Percentiles rank a stretch among this genome's conserved stretches.
phyloP scores from a whole-genome alignment of 192 early-diverging fungal species.

The Coemansia sp. region DNA sequence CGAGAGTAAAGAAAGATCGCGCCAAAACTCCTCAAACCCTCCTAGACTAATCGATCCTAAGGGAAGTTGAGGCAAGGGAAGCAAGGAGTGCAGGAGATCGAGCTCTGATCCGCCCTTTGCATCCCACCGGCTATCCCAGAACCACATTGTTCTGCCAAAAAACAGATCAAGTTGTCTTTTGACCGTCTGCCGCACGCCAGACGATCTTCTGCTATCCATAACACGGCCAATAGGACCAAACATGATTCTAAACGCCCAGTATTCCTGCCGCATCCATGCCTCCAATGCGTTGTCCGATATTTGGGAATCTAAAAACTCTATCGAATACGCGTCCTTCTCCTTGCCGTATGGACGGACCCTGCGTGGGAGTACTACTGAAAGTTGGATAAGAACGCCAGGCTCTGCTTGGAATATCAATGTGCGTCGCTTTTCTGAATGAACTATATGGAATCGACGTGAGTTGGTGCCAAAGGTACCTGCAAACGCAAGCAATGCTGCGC shows the following conservation, averaged over 20 bases:
- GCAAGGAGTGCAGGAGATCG: slow-evolving; percentile 27
- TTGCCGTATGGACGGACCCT: slow-evolving; percentile 27
- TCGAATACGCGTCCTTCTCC: slow-evolving; percentile 44
- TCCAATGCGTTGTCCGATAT: slow-evolving; percentile 31
- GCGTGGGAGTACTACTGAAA: slow-evolving; percentile 44
- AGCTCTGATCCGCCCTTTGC: slow-evolving; percentile 20
- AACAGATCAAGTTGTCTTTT: slow-evolving; percentile 39
- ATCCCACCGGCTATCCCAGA: slow-evolving; percentile 43
- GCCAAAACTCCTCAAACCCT: slow-evolving; percentile 49
- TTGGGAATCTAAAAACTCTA: slow-evolving; percentile 44
- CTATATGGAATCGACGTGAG: slow-evolving; percentile 18
- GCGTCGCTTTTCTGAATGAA: slow-evolving; percentile 50
- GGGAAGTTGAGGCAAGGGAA: slow-evolving; percentile 31
- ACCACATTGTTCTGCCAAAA: slow-evolving; percentile 39
- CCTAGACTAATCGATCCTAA: slow-evolving; percentile 46
- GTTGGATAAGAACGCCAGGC: slow-evolving; percentile 29
- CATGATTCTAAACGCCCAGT: slow-evolving; percentile 28
- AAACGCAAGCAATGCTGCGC: slow-evolving; percentile 72
- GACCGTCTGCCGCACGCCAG: slow-evolving; percentile 12
- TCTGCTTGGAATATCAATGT: slow-evolving; percentile 42
- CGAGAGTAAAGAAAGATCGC: slow-evolving; percentile 19
- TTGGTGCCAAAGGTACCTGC: slow-evolving; percentile 38
- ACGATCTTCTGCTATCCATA: background rate
- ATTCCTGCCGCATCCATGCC: slow-evolving; percentile 38
- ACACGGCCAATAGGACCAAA: slow-evolving; percentile 28